Percentiles rank a stretch among this genome's conserved stretches.
phyloP scores from a whole-genome alignment of 1,284 basidiomycete species.

The Pseudozyma pruni region DNA sequence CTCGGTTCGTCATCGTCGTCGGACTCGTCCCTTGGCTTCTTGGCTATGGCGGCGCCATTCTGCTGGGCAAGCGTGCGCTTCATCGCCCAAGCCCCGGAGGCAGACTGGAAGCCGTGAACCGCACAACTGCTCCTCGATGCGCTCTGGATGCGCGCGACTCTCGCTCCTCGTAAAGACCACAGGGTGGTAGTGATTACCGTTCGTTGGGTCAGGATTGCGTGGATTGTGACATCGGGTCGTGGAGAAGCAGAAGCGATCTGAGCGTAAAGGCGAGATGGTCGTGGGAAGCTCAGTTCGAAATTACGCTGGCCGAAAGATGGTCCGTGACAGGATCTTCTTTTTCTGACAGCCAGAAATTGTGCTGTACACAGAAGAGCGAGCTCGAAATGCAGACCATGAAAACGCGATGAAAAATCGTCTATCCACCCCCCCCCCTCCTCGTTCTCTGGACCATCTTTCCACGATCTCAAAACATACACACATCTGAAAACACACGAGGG shows the following conservation, averaged over 20 bases:
- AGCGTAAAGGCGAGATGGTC: not conserved
- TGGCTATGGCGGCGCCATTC: not conserved
- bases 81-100: conserved; percentile 4
- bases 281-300: not conserved
- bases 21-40: conserved; percentile 17
- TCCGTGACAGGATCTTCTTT: conserved; percentile 5
- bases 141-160: conserved; percentile 3
- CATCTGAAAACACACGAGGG: too few species aligned
- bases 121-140: conserved; percentile 9
- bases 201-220: not conserved
- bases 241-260: not conserved
- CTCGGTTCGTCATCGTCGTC: conserved; percentile 9
- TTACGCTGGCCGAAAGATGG: not conserved
- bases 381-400: too few species aligned
- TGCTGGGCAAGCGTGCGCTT: conserved; percentile 18
- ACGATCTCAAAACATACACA: too few species aligned
- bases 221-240: not conserved
- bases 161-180: conserved; percentile 11
- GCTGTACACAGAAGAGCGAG: not conserved
- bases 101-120: not conserved
- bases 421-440: conserved; percentile 1
- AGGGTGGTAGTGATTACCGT: conserved; percentile 5
- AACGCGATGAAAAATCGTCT: not conserved
- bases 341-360: not conserved
- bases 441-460: not conserved